Evolutionary conservation across 495 filamentous ascomycete genomes (phyloP), one percentile per base, ranked within the genome.

Genomic region (Talaromyces stipitatus): DNA sequence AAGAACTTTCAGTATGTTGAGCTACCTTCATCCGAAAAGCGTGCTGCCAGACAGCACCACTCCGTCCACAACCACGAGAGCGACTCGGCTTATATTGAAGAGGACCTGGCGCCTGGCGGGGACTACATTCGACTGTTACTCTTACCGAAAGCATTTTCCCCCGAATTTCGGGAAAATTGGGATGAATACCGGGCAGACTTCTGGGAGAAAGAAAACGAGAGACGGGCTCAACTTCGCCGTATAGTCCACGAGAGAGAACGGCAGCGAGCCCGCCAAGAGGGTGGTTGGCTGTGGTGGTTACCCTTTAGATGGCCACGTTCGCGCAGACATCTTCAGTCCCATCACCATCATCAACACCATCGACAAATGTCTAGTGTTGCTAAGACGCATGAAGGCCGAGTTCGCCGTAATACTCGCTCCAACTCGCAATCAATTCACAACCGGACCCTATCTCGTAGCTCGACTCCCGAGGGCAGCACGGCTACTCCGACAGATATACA

Each of bases 161-260:
- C 95, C 0, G 88, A 88, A 54, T 97, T 98, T 66, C 83, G 94
- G n/a, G 90, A 96, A 65, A 95, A 95, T 58, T 98, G 94, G 94
- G 94, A 98, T 63, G 69, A 91, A 3, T 98, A 92, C 69, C 80
- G 95, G 30, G 81, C 85, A 26, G 91, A 96, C 58, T 98, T 95
- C 66, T 98, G 94, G 94, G 94, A 96, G 61, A 85, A 84, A 58
- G 95, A 98, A 70, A 98, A 98, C 63, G 91, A 94, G 71, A 82
- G 90, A 3, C 88, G 94, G 12, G 80, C 84, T 4, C 68, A 87
- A 47, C 72, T 96, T 33, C 81, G 90, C 43, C 73, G 81, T 48
- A 85, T 86, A 63, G 66, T 94, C 22, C 79, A 81, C 50, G 78
- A 82, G 57, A 79, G 80, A 4, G 82, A 89, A 60, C 78, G 79